Evolutionary conservation across 495 filamentous ascomycete genomes (phyloP).

Genomic region (Xylaria palmicola): DNA sequence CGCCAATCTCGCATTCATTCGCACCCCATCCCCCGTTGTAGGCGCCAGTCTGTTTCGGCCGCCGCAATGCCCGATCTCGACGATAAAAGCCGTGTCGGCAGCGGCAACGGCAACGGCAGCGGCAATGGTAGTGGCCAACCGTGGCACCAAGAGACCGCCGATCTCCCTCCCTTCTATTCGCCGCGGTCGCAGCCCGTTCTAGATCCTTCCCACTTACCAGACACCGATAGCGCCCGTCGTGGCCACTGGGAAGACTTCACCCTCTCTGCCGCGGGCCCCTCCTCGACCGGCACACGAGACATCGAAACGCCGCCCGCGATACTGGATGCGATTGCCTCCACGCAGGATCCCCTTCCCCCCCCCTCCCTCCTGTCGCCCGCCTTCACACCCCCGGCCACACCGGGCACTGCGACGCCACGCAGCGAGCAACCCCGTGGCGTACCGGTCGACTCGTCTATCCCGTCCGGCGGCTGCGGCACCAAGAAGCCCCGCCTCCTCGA

Average conservation of each 20-base stretch:
- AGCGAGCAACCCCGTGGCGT: constrained; percentile 44
- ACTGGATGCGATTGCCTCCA: not conserved
- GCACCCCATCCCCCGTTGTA: not conserved
- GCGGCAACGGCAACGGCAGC: too few species aligned
- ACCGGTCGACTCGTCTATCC: constrained; percentile 53
- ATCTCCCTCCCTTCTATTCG: constrained; percentile 50
- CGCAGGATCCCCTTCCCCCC: constrained; percentile 27
- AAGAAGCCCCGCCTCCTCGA: constrained; percentile 67
- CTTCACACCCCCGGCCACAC: constrained; percentile 80
- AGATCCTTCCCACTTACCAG: constrained; percentile 17
- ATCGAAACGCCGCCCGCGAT: not conserved
- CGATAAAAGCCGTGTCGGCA: not conserved
- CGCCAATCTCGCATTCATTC: not conserved
- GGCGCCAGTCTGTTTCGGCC: not conserved
- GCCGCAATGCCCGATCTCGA: constrained; percentile 9
- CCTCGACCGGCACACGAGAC: not conserved
- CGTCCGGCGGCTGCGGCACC: constrained; percentile 48
- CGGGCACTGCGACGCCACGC: constrained; percentile 57
- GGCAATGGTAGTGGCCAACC: not conserved
- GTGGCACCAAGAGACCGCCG: constrained; percentile 27
- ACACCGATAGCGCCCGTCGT: not conserved
- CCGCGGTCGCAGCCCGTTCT: constrained; percentile 33
- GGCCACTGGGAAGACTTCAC: constrained; percentile 15
- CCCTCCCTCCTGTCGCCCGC: constrained; percentile 65
- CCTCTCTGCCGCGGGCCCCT: constrained; percentile 1